These are phyloP conservation scores for Boletus huronensis DNA, from an alignment of 768 basidiomycete species.

Conservation along the genomic window DNA sequence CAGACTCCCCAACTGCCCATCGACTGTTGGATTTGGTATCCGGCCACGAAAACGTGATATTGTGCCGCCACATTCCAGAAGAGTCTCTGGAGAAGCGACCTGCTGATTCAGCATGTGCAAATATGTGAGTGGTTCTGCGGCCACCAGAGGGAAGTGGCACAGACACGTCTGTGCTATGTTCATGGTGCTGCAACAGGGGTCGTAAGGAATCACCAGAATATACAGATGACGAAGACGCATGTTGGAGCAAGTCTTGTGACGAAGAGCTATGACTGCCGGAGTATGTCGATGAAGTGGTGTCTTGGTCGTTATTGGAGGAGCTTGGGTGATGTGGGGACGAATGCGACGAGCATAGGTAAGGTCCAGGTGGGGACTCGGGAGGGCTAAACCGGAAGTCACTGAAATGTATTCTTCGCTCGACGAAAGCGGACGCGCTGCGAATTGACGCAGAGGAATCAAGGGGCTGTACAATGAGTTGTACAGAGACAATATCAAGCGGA, in stretches of 20 bases:
- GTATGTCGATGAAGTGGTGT: constrained; percentile 12
- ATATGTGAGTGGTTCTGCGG: constrained; percentile 44
- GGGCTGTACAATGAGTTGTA: constrained; percentile 60
- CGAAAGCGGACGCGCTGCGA: constrained; percentile 57
- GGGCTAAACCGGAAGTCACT: constrained; percentile 36
- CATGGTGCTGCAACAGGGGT: constrained; percentile 22
- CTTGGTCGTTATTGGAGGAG: constrained; percentile 28
- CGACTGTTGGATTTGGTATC: constrained; percentile 61
- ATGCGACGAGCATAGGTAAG: constrained; percentile 18
- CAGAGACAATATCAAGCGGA: constrained; percentile 68
- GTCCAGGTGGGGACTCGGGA: constrained; percentile 23
- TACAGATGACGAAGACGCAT: constrained; percentile 21
- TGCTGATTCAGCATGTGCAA: constrained; percentile 58
- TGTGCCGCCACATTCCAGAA: constrained; percentile 60
- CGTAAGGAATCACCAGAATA: constrained; percentile 26
- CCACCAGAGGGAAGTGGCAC: constrained; percentile 9
- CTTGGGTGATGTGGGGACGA: constrained; percentile 21
- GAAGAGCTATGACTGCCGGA: constrained; percentile 12
- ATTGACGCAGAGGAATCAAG: constrained; percentile 54
- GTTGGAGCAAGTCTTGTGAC: constrained; percentile 19
- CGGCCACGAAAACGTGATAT: constrained; percentile 70
- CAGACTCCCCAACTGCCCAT: constrained; percentile 80
- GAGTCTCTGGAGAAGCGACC: constrained; percentile 54
- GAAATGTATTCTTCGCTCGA: constrained; percentile 71
- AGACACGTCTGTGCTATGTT: constrained; percentile 13